phyloP scores from a whole-genome alignment of 2,329 filamentous ascomycete species.

The Sordariomycetes sp. region DNA sequence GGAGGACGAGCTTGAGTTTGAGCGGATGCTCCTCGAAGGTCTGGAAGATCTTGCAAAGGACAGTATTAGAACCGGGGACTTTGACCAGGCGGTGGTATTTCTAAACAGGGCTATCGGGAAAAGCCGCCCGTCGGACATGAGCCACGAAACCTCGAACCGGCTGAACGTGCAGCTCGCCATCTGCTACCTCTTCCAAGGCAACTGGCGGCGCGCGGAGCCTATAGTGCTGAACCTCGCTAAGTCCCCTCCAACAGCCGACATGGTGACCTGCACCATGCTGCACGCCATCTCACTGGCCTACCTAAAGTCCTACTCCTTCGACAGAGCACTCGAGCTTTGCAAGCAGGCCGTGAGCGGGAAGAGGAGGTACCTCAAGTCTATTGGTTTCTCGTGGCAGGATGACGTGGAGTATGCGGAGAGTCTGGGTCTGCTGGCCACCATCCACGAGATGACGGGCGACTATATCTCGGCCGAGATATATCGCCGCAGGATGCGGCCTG shows the following conservation, averaged over 20 bases:
- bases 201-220: slow-evolving; percentile 11
- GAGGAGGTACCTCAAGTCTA: slow-evolving; percentile 10
- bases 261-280: slow-evolving; percentile 12
- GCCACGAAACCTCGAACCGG: slow-evolving; percentile 3
- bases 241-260: neutral
- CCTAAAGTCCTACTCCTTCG: slow-evolving; percentile 11
- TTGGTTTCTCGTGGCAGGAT: slow-evolving; percentile 2
- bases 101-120: slow-evolving; percentile 8
- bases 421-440: slow-evolving; percentile 12
- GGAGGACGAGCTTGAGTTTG: slow-evolving; percentile 8
- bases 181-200: slow-evolving; percentile 12
- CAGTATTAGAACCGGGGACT: slow-evolving; percentile 12
- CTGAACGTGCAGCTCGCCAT: slow-evolving; percentile 12
- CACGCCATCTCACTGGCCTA: slow-evolving; percentile 13
- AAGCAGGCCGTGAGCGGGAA: slow-evolving; percentile 12
- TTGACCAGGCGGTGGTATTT: slow-evolving; percentile 12
- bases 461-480: slow-evolving; percentile 13
- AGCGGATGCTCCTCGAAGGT: slow-evolving; percentile 10
- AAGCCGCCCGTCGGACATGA: slow-evolving; percentile 2
- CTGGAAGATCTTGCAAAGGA: slow-evolving; percentile 13
- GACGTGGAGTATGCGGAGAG: slow-evolving; percentile 10
- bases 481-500: slow-evolving; percentile 7
- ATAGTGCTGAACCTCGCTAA: slow-evolving; percentile 8
- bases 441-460: slow-evolving; percentile 13
- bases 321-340: slow-evolving; percentile 12